Base-by-base conservation (phyloP, 495 filamentous ascomycete genomes). In the Xylaria bambusicola region DNA sequence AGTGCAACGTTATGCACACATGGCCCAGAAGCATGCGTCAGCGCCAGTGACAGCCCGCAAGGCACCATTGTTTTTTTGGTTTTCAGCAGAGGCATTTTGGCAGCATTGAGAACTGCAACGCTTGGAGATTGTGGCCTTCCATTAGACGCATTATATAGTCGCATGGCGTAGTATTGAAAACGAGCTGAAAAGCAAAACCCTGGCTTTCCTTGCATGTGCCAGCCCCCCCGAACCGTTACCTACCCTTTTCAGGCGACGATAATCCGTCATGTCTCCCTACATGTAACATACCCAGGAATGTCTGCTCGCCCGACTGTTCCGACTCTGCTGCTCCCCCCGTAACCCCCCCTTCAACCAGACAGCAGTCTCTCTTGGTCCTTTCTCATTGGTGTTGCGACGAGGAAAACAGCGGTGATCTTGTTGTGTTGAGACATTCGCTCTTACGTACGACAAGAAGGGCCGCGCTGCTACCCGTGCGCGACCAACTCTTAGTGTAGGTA, bases 331-430 rank as follows among this genome's bases (percentile, higher is more conserved):
- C 15, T 15, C 36, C 13, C 36, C 36, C 31, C 31, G 5, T 15
- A 12, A 17, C 3, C 15, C 41, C 41, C 41, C 17, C 17, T 3
- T 18, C 41, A 21, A 20, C 18, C 41, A 18, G 41, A 18, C 13
- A 8, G 17, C 18, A 20, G n/a, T 21, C n/a, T 44, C 6, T 44
- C 41, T 44, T 44, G 41, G 41, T 44, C 10, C 13, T 44, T 44
- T 21, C 41, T 20, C 5, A 18, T 18, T 44, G 41, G 41, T 44
- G 17, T 20, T 18, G 21, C 41, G 41, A 21, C 41, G 21, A 21
- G n/a, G n/a, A n/a, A n/a, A n/a, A 44, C n/a, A 44, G 41, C 41
- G 41, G 13, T 18, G 41, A 44, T 44, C 41, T 44, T n/a, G n/a
- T 21, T 33, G 29, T 21, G 12, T 44, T 44, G 41, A 38, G 41